A percentile compares a stretch with the other conserved stretches of the same genome.
Evolutionary conservation across 805 yeast genomes (phyloP).

Genomic region (Yamadazyma phyllophila): DNA sequence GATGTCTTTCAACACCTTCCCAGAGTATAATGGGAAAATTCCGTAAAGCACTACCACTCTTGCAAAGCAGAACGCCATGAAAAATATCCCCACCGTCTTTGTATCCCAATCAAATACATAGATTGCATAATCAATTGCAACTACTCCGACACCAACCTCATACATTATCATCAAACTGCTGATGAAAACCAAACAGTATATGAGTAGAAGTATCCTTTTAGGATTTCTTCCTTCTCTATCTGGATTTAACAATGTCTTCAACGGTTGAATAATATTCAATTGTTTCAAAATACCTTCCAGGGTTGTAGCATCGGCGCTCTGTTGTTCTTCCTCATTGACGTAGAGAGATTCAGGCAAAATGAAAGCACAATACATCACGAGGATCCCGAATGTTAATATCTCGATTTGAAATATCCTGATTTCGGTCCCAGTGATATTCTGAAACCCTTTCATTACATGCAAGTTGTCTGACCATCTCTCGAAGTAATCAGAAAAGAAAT

Average conservation of each 20-base stretch:
- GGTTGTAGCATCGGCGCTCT: not conserved
- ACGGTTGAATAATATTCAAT: not conserved
- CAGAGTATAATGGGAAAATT: slow-evolving; percentile 45
- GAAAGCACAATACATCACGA: slow-evolving; percentile 25
- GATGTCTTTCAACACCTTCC: slow-evolving; percentile 26
- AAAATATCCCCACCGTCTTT: slow-evolving; percentile 47
- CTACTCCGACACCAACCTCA: slow-evolving; percentile 33
- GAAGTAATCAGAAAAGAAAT: slow-evolving; percentile 15
- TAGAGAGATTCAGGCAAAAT: slow-evolving; percentile 54
- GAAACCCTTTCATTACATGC: not conserved
- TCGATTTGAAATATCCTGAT: slow-evolving; percentile 29
- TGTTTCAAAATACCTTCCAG: not conserved
- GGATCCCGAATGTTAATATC: slow-evolving; percentile 30
- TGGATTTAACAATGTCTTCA: slow-evolving; percentile 1
- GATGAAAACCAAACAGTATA: slow-evolving; percentile 32
- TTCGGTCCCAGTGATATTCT: slow-evolving; percentile 17
- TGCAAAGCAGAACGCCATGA: slow-evolving; percentile 42
- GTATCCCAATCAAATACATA: slow-evolving; percentile 53
- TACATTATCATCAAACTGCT: slow-evolving; percentile 37
- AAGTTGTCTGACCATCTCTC: not conserved
- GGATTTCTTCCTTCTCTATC: not conserved
- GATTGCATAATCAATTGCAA: slow-evolving; percentile 50
- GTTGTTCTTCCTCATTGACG: not conserved
- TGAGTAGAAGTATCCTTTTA: not conserved
- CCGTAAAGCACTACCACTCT: slow-evolving; percentile 47